Evolutionary conservation across 768 basidiomycete species (phyloP).

Genomic region (Suillus paluster): DNA sequence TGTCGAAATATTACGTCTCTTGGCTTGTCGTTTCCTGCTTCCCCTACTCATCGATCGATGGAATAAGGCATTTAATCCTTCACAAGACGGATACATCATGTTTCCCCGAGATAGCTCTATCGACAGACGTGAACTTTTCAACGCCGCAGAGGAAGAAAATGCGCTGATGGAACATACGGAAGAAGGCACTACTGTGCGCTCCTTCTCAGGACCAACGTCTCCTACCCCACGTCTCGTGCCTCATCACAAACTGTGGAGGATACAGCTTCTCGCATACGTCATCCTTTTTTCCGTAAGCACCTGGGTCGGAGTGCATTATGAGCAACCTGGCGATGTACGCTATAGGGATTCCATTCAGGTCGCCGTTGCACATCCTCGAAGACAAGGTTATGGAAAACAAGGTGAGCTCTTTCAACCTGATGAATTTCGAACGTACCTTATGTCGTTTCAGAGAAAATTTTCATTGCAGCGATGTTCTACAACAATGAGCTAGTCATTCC

Average conservation of each 20-base stretch:
- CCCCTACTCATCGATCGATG: background rate
- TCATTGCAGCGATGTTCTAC: slow-evolving; percentile 47
- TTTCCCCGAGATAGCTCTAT: background rate
- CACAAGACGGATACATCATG: slow-evolving; percentile 2
- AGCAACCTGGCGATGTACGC: slow-evolving; percentile 15
- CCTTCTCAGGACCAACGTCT: slow-evolving; percentile 4
- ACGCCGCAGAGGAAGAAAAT: background rate
- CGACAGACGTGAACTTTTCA: background rate
- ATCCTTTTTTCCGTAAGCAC: slow-evolving; percentile 7
- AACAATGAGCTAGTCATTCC: slow-evolving; percentile 43
- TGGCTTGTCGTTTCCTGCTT: background rate
- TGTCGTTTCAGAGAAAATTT: slow-evolving; percentile 30
- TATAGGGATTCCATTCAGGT: slow-evolving; percentile 4
- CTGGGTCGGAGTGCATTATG: slow-evolving; percentile 10
- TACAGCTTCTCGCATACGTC: slow-evolving; percentile 1
- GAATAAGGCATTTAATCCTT: background rate
- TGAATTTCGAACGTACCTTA: background rate
- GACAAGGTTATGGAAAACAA: slow-evolving; percentile 12
- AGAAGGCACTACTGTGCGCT: background rate
- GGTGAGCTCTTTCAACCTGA: background rate
- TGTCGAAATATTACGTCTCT: slow-evolving; percentile 10
- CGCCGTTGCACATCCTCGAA: slow-evolving; percentile 10
- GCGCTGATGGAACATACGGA: background rate
- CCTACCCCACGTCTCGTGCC: background rate
- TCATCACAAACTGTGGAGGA: background rate